A percentile compares a stretch with the other conserved stretches of the same genome.
phyloP scores from a whole-genome alignment of 345 rosid genomes.

The Salix udensis region DNA sequence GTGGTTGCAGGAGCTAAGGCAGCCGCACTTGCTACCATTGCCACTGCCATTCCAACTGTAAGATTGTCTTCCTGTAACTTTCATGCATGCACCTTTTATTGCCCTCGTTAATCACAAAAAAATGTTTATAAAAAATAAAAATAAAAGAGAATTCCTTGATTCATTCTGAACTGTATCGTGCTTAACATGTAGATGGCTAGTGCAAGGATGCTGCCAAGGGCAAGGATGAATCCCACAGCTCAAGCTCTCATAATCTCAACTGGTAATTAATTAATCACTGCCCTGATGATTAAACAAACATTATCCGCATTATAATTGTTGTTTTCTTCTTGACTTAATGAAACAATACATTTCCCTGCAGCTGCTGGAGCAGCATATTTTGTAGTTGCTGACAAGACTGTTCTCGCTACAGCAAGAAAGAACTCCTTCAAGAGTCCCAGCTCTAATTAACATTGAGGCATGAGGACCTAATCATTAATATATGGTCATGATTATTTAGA shows the following conservation, averaged over 20 bases:
- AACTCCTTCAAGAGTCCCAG: slow-evolving; percentile 51
- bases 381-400: slow-evolving; percentile 92
- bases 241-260: slow-evolving; percentile 89
- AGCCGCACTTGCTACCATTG: slow-evolving; percentile 61
- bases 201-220: slow-evolving; percentile 79
- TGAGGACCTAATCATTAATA: not conserved
- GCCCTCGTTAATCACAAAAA: not conserved
- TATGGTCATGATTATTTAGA: not conserved
- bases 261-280: slow-evolving; percentile 23
- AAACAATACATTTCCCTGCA: slow-evolving; percentile 16
- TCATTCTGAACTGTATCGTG: not conserved
- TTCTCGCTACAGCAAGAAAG: slow-evolving; percentile 70
- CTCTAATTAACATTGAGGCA: slow-evolving; percentile 23
- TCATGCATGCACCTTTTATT: not conserved
- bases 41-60: slow-evolving; percentile 80
- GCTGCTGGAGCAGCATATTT: slow-evolving; percentile 90
- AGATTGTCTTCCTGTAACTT: slow-evolving; percentile 1
- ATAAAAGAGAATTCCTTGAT: not conserved
- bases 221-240: slow-evolving; percentile 82
- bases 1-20: slow-evolving; percentile 86
- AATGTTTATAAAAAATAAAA: not conserved
- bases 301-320: not conserved
- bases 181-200: slow-evolving; percentile 51
- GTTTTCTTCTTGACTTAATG: not conserved
- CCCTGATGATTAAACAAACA: not conserved